Conservation (phyloP, 768 basidiomycete genomes). For the Tricholomella constricta region DNA sequence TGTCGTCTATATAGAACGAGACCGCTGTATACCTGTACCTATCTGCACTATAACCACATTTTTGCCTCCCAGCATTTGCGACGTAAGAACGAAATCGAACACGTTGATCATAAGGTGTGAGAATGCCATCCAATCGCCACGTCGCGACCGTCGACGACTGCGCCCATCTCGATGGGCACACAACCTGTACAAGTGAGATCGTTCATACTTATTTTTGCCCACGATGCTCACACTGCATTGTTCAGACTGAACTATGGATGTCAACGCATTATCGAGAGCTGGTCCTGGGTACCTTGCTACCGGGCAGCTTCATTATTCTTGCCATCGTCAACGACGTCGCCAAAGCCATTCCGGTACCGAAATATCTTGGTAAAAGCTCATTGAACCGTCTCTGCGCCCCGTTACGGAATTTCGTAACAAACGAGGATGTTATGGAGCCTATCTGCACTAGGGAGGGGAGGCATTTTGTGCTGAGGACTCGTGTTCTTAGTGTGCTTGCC, state of each 20-base stretch:
- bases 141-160: neutral
- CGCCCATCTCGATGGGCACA: neutral
- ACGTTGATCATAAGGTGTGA: neutral
- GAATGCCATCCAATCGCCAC: neutral
- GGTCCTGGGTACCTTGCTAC: slow-evolving; percentile 22
- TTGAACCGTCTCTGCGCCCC: slow-evolving; percentile 36
- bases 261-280: slow-evolving; percentile 5
- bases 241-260: slow-evolving; percentile 10
- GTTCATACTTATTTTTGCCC: neutral
- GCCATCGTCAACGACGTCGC: slow-evolving; percentile 32
- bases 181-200: neutral
- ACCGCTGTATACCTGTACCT: too few relatives aligned
- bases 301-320: slow-evolving; percentile 29
- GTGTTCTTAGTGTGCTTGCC: slow-evolving; percentile 38
- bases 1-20: too few relatives aligned
- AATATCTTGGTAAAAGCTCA: slow-evolving; percentile 17
- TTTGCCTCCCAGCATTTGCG: too few relatives aligned
- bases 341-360: slow-evolving; percentile 28
- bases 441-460: slow-evolving; percentile 25
- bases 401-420: slow-evolving; percentile 52
- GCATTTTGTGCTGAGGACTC: slow-evolving; percentile 30
- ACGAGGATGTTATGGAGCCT: slow-evolving; percentile 51
- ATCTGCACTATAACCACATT: too few relatives aligned
- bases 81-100: too few relatives aligned
- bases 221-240: neutral